Evolutionary conservation across 192 early-diverging fungal genomes (phyloP), one percentile per base, ranked within the genome.

Genomic region (Phlyctochytrium bullatum): DNA sequence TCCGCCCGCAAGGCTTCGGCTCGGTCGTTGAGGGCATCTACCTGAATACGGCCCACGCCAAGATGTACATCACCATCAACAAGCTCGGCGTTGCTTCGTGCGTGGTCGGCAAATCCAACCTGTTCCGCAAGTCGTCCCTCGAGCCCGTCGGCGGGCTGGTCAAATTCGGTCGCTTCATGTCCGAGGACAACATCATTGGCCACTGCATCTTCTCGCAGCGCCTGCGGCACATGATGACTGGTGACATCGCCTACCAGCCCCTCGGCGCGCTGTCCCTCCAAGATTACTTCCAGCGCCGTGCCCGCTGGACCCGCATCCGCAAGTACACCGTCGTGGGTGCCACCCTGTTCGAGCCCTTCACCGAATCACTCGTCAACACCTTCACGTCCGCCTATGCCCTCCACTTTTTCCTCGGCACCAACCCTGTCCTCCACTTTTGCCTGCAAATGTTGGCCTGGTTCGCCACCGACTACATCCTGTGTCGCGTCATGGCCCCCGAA

Each of bases 41-140:
- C 79, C 73, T 99, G 59, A 86, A 89, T 68, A 91, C 94, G 24
- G 88, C 89, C 35, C 97, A 99, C 71, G 95, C 94, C 34, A 92
- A 93, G 65, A 93, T 96, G 89, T 99, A 99, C 69, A 80, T 91
- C 47, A 90, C 91, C 34, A 92, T 99, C 78, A 99, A 99, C 76
- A 84, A 85, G 58, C 29, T 62, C n/a, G 90, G 84, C 14, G 73
- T 94, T 4, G 92, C 90, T 36, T 90, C 88, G 59, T 97, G 95
- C 74, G 77, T 99, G 33, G 89, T 96, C 75, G 97, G 97, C 29
- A 99, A 99, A 69, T 93, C 91, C 36, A 95, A 93, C 61, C 69
- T 97, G 62, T 99, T 94, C 77, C 87, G 94, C 51, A 91, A 89
- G 52, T 89, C 85, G 30, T 87, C 87, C 56, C 80, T 99, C 23